Evolutionary conservation across 2,329 filamentous ascomycete genomes (phyloP), one percentile per base, ranked within the genome.

Genomic region (Aureobasidium pullulans): DNA sequence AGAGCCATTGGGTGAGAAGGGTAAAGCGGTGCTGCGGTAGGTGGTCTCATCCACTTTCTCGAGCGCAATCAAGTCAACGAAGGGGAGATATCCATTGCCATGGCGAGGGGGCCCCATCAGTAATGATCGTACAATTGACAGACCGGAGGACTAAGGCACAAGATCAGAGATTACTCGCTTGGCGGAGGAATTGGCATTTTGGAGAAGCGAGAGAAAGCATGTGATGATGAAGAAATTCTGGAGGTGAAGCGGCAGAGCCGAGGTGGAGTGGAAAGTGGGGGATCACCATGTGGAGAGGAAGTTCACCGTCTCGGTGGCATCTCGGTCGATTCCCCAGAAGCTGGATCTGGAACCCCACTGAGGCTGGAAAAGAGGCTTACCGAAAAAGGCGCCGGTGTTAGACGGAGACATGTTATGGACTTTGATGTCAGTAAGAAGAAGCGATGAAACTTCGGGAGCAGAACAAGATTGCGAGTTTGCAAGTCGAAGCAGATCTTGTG

Each of bases 1-100:
- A 15, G 72, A 67, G 6, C 69, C 70, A 3, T 73, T 76, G 0
- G 79, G 77, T 10, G 74, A 71, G 62, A 75, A 80, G 0, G 74
- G 72, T 54, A 68, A 71, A 8, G 73, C 70, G 34, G 68, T 71
- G 2, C 73, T 76, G 32, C 72, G 69, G 59, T 70, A 77, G 23
- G 73, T 76, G 47, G 63, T 60, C 36, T 73, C 68, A 59, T 75
- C 70, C 59, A 76, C 72, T 59, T 67, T 73, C 58, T 76, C 72
- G 1, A 77, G 66, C 43, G 69, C 65, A 57, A 77, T 71, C 31
- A 77, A 66, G 40, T 76, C 72, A 36, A 70, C 68, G 60, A 77
- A 76, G 1, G 74, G 70, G 2, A 73, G 67, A 32, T 71, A 70
- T 28, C 48, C 62, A 52, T 72, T 72, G 47, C 70, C 70, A 57